Evolutionary conservation across 2,329 filamentous ascomycete genomes (phyloP), one percentile per base, ranked within the genome.

Genomic region (Neophaeococcomyces aloes): DNA sequence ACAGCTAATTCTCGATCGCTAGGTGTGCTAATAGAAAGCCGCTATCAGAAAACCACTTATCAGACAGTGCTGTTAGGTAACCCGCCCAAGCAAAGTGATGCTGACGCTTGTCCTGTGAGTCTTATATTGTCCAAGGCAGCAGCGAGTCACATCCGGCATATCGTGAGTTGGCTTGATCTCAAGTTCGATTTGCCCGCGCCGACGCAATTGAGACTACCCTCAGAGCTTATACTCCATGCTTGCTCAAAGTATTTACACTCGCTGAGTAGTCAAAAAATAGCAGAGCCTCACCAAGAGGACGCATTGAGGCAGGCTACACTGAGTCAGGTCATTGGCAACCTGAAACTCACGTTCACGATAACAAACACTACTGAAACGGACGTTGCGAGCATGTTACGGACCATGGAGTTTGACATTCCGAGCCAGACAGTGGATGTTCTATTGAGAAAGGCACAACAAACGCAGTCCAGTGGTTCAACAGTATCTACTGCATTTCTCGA

Each of bases 301-400:
- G 30, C 17, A n/a, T 21, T 34, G 7, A n/a, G 39, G 19, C 39
- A 42, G 27, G 39, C 39, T 7, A 35, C 39, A 11, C 19, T 42
- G 15, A 42, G 34, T 4, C 39, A 42, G 19, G 21, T 47, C 30
- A 37, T 52, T 17, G 51, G 53, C 30, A 50, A 34, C 4, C 21
- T 53, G 4, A 50, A 47, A 36, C 19, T 53, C 17, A 52, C 51
- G 2, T 45, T 55, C 15, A 23, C 47, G 1, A 48, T 55, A 32
- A 25, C 39, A 13, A 35, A 19, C 25, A 18, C 30, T 27, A 34
- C 42, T 10, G 38, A 38, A 7, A 37, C 32, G 13, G 49, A 46
- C 8, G 44, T 55, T 4, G 48, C 52, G 15, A 38, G 46, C 34
- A 46, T 44, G 29, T 37, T 55, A 40, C 50, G 47, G 17, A 48